Evolutionary conservation across 1,139 yeast genomes (phyloP).

Genomic region (Candida mesenterica): DNA sequence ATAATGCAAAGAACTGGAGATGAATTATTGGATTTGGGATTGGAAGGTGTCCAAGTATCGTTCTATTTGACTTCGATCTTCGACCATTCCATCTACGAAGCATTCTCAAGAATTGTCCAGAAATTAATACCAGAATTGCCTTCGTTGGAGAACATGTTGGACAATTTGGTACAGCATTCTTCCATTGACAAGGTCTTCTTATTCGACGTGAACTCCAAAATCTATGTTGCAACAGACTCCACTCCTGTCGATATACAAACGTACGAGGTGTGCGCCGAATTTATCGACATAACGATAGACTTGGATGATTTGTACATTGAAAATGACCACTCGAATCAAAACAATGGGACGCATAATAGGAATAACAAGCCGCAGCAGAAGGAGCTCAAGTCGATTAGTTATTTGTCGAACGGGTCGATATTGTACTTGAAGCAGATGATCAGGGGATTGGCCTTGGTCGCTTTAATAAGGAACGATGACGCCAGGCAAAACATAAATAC

Average conservation of each 20-base stretch:
- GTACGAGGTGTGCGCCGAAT: conserved; percentile 95
- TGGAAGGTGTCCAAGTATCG: conserved; percentile 87
- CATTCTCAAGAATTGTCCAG: conserved; percentile 89
- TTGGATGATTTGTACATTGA: conserved; percentile 70
- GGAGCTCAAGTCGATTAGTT: conserved; percentile 66
- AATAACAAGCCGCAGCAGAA: conserved; percentile 18
- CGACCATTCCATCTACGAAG: conserved; percentile 95
- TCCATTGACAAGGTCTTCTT: conserved; percentile 89
- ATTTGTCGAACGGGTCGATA: conserved; percentile 76
- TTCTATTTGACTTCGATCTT: conserved; percentile 91
- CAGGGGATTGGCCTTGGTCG: conserved; percentile 87
- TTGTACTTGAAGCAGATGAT: conserved; percentile 89
- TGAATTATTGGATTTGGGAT: conserved; percentile 82
- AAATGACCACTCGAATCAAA: conserved; percentile 9
- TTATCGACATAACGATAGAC: conserved; percentile 91
- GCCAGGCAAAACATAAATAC: conserved; percentile 11
- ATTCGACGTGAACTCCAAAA: conserved; percentile 90
- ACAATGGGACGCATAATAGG: conserved; percentile 21
- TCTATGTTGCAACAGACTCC: conserved; percentile 94
- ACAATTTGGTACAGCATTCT: conserved; percentile 83
- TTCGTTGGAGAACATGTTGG: conserved; percentile 82
- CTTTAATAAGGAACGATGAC: conserved; percentile 71
- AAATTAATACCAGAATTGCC: conserved; percentile 88
- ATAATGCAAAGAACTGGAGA: conserved; percentile 96
- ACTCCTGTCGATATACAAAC: conserved; percentile 94